Base-by-base conservation (phyloP, 2,329 filamentous ascomycete species). In the Aureobasidium sp. region DNA sequence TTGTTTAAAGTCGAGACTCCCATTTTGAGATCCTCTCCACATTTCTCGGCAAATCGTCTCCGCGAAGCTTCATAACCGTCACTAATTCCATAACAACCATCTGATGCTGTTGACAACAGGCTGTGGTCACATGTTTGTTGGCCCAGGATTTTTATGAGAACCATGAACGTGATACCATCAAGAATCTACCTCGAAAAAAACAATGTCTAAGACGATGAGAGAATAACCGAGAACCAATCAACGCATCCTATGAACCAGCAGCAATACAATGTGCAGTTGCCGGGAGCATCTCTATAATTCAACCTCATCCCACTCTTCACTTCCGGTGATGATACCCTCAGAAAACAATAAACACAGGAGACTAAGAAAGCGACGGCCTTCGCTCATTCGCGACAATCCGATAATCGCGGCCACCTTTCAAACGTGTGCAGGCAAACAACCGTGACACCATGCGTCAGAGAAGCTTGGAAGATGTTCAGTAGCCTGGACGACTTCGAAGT, bases 401-500 rank as follows among this genome's bases (percentile, higher is more conserved):
- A 16, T 8, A 7, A 27, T 8, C 10, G 21, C 25, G 15, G 29
- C 41, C 30, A 45, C n/a, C 30, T 21, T 21, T 58, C 25, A 48
- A 1, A 58, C n/a, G 25, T 58, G 54, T 9, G 16, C 30, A 15
- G 42, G 42, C 32, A 58, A 59, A 39, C 63, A 65, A 44, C 29
- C 21, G 36, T 63, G 63, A 32, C 63, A 65, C 59, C 52, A 62
- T 15, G 62, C 62, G 39, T 62, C 32, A 39, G 45, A 25, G 21
- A 30, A 50, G 25, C 30, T 16, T 11, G 52, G 30, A 16, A 44
- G 25, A 48, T 65, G 62, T 45, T 65, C 64, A 16, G 49, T 57
- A 8, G 64, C 64, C 21, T 41, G 10, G 6, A 49, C 32, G 30
- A 65, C 59, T 3, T 65, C 62, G 32, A 61, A 65, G 44, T 58